These are phyloP conservation scores for Leccinum subtestaceum DNA, from an alignment of 768 basidiomycete species.

Conservation along the genomic window DNA sequence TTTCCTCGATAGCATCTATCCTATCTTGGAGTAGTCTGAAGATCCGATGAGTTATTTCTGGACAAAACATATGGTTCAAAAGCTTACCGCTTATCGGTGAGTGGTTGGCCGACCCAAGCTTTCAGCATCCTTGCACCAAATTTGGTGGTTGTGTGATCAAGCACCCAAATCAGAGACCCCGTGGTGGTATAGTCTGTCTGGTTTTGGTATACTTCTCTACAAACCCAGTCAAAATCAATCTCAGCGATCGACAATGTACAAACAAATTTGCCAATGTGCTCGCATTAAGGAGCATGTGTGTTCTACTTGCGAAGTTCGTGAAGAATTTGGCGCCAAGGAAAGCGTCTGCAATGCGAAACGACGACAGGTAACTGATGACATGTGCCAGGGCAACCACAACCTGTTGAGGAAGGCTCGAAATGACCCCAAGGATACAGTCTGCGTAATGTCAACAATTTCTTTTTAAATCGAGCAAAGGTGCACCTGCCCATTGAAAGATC, in stretches of 20 bases:
- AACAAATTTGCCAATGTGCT: conserved; percentile 83
- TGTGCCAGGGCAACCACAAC: conserved; percentile 75
- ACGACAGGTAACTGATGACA: conserved; percentile 62
- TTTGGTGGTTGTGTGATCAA: conserved; percentile 84
- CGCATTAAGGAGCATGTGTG: conserved; percentile 84
- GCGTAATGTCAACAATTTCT: not conserved
- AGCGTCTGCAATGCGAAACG: conserved; percentile 76
- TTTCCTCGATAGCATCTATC: conserved; percentile 83
- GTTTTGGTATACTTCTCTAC: conserved; percentile 86
- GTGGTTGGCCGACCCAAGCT: conserved; percentile 84
- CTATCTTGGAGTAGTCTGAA: conserved; percentile 70
- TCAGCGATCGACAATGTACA: conserved; percentile 16
- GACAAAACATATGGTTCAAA: conserved; percentile 1
- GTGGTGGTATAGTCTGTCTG: conserved; percentile 71
- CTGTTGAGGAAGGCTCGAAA: conserved; percentile 65
- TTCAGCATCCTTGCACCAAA: conserved; percentile 85
- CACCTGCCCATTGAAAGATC: conserved; percentile 25
- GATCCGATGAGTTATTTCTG: not conserved
- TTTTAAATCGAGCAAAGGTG: not conserved
- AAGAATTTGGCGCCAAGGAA: conserved; percentile 79
- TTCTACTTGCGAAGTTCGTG: conserved; percentile 66
- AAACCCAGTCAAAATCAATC: not conserved
- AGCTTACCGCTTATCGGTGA: conserved; percentile 65
- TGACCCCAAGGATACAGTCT: conserved; percentile 62
- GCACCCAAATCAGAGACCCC: conserved; percentile 81